phyloP scores from a whole-genome alignment of 1,284 basidiomycete species.

The Wallemia mellicola region DNA sequence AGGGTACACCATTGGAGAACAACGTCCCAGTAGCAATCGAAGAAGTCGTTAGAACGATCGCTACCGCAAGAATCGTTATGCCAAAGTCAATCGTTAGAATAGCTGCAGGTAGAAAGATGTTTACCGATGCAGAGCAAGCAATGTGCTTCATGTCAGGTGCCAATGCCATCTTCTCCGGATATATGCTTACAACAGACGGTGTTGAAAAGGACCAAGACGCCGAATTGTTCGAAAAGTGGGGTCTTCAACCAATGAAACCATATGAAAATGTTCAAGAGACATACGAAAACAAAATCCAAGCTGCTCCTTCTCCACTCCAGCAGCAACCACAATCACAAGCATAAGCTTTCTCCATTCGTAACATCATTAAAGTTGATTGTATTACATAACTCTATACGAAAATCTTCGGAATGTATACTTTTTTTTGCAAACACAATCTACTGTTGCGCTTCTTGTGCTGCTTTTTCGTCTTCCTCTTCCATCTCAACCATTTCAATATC shows the following conservation, averaged over 20 bases:
- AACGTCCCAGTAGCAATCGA: conserved; percentile 41
- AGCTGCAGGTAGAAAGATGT: conserved; percentile 70
- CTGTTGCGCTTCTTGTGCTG: neutral
- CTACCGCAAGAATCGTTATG: conserved; percentile 72
- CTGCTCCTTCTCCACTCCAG: neutral
- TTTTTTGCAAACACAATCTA: neutral
- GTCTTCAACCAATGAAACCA: neutral
- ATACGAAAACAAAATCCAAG: neutral
- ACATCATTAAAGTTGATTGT: neutral
- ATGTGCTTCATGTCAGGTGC: conserved; percentile 24
- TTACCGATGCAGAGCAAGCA: conserved; percentile 71
- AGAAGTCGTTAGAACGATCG: conserved; percentile 69
- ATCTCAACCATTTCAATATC: conserved; percentile 36
- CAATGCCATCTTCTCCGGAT: neutral
- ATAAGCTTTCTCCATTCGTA: neutral
- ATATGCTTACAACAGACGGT: neutral
- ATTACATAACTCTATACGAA: neutral
- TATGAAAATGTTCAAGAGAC: neutral
- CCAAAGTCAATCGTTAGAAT: conserved; percentile 81
- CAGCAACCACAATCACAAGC: neutral
- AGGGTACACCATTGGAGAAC: conserved; percentile 25
- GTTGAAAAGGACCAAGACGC: neutral
- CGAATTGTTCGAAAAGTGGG: neutral
- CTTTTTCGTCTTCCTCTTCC: neutral
- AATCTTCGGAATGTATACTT: neutral